These are phyloP conservation scores for Scheffersomyces segobiensis DNA, from an alignment of 1,139 yeast genomes.

Conservation along the genomic window DNA sequence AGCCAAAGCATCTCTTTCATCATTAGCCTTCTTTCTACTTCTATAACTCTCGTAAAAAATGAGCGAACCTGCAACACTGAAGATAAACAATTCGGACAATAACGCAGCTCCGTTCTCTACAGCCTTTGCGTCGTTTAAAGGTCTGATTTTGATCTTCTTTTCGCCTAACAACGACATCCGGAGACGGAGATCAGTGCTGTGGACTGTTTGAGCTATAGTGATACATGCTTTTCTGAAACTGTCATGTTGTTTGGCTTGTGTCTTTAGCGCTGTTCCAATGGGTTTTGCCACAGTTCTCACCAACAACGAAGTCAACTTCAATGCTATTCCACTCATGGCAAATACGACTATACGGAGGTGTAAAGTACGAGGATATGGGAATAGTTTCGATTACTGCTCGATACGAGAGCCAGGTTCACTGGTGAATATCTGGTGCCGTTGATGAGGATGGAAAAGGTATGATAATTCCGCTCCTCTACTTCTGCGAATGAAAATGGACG, in stretches of 20 bases:
- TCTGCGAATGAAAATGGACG: neutral
- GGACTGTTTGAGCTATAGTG: conserved; percentile 70
- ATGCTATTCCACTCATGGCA: conserved; percentile 57
- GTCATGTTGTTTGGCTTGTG: conserved; percentile 77
- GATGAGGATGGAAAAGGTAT: neutral
- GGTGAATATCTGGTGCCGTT: neutral
- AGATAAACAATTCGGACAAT: conserved; percentile 74
- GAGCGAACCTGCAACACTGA: conserved; percentile 75
- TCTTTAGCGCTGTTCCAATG: conserved; percentile 67
- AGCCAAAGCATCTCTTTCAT: conserved; percentile 61
- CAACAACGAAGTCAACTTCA: conserved; percentile 72
- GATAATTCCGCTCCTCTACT: neutral
- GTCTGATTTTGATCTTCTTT: conserved; percentile 59
- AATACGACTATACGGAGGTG: neutral
- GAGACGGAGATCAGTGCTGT: conserved; percentile 62
- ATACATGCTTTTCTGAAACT: conserved; percentile 64
- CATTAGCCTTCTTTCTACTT: conserved; percentile 63
- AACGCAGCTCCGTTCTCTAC: conserved; percentile 82
- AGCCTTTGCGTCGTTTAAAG: conserved; percentile 82
- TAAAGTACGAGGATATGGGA: neutral
- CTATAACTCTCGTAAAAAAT: conserved; percentile 75
- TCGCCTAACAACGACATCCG: conserved; percentile 68
- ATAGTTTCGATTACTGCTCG: neutral
- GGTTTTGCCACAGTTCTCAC: conserved; percentile 84
- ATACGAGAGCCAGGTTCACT: neutral